Evolutionary conservation across 345 rosid genomes (phyloP), one percentile per base, ranked within the genome.

Genomic region (Brassica carinata): DNA sequence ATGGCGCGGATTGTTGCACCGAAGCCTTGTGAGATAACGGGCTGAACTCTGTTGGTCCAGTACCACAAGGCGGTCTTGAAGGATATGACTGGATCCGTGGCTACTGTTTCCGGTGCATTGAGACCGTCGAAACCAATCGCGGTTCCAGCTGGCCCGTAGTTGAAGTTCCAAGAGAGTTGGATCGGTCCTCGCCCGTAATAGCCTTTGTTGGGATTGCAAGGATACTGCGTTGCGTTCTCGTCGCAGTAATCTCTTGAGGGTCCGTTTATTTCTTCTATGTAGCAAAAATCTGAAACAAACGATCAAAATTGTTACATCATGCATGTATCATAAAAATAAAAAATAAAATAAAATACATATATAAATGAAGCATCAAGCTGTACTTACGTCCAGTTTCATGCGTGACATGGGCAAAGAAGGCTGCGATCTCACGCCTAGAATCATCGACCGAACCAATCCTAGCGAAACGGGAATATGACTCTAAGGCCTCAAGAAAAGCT

Each of bases 361-460:
- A 38, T 23, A 38, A 38, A 38, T 38, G 43, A 38, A 7, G 9
- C 43, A 38, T 38, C 43, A 38, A 7, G 27, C 23, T 55, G 13
- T 67, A 58, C 90, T 88, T 89, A 90, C 97, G 84, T 72, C 94
- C 97, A 48, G 97, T 94, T 74, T 91, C 95, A 72, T 91, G 97
- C 0, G 98, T 91, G 77, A 83, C 89, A 73, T 94, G 97, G 1
- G 95, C 97, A 57, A 94, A 94, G 83, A 89, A 90, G 4, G 92
- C 88, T 3, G 98, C 98, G 26, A 93, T 88, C 81, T 91, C 94
- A 5, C 98, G 90, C 79, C 77, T 88, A 2, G 88, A 83, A 64
- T 86, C 91, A 27, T 85, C 90, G 3, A 13, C 78, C 0, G 83
- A 81, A 1, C 94, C 92, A 10, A 79, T 73, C 51, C 80, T 80